Evolutionary conservation across 2,329 filamentous ascomycete species (phyloP).

Genomic region (Calonectria leucothoes): DNA sequence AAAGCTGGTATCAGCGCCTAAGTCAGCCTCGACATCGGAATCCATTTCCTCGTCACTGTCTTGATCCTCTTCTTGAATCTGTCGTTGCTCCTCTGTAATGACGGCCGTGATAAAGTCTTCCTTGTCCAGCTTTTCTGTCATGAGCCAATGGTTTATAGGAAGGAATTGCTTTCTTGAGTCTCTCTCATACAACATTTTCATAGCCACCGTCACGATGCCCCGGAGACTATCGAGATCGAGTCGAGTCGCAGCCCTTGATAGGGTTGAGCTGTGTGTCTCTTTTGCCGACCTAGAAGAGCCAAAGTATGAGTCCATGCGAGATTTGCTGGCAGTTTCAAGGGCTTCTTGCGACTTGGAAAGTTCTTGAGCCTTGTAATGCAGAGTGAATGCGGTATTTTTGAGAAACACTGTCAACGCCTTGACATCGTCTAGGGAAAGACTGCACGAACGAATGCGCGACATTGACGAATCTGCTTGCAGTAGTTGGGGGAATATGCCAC

Average conservation of each 20-base stretch:
- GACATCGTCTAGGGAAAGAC: conserved; percentile 78
- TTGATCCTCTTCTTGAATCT: conserved; percentile 64
- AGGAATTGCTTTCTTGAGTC: conserved; percentile 91
- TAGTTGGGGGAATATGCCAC: conserved; percentile 59
- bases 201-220: conserved; percentile 80
- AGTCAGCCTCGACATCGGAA: conserved; percentile 45
- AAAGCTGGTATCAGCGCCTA: conserved; percentile 37
- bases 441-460: conserved; percentile 69
- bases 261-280: not conserved
- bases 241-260: conserved; percentile 33
- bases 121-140: conserved; percentile 90
- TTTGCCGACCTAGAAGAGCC: conserved; percentile 22
- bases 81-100: conserved; percentile 86
- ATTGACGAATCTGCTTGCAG: conserved; percentile 53
- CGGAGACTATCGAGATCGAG: conserved; percentile 83
- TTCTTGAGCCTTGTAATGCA: conserved; percentile 86
- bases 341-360: conserved; percentile 49
- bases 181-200: conserved; percentile 91
- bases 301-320: conserved; percentile 46
- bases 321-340: conserved; percentile 33
- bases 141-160: conserved; percentile 89
- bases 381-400: conserved; percentile 89
- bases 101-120: conserved; percentile 87
- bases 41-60: conserved; percentile 52
- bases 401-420: conserved; percentile 83